Percentiles rank a stretch among this genome's conserved stretches.
Conservation (phyloP, 2,329 filamentous ascomycete genomes). For the Talaromyces sp. region DNA sequence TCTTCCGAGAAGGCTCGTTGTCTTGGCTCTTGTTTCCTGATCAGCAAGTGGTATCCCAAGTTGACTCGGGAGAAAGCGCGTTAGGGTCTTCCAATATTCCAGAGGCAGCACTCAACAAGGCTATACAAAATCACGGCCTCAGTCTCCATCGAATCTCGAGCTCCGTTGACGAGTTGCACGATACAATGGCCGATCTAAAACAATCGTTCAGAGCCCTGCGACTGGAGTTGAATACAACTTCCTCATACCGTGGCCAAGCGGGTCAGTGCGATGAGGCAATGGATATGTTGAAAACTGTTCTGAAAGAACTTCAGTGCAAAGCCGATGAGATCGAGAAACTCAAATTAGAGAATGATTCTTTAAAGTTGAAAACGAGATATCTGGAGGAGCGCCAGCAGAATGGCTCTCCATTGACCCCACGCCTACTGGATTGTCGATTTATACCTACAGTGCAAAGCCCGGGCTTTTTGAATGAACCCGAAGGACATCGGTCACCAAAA, state of each 20-base stretch:
- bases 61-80: conserved; percentile 21
- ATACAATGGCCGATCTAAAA: conserved; percentile 36
- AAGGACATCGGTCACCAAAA: conserved; percentile 28
- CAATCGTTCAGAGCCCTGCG: conserved; percentile 32
- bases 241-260: conserved; percentile 19
- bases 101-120: conserved; percentile 23
- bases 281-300: conserved; percentile 32
- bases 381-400: conserved; percentile 23
- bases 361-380: conserved; percentile 31
- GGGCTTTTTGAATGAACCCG: conserved; percentile 27
- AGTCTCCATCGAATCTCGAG: conserved; percentile 34
- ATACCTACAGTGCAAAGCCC: conserved; percentile 29
- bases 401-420: conserved; percentile 6
- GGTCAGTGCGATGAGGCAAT: conserved; percentile 19
- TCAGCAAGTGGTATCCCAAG: conserved; percentile 9
- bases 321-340: conserved; percentile 34
- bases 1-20: conserved; percentile 28
- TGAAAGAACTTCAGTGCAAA: conserved; percentile 34
- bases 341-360: conserved; percentile 32
- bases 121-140: conserved; percentile 32
- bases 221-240: conserved; percentile 28
- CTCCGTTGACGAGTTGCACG: conserved; percentile 33
- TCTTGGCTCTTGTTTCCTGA: conserved; percentile 23
- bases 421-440: conserved; percentile 5
- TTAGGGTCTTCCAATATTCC: conserved; percentile 14